Conservation (phyloP, 257 asterid genomes). For the Solanum clarkiae region DNA sequence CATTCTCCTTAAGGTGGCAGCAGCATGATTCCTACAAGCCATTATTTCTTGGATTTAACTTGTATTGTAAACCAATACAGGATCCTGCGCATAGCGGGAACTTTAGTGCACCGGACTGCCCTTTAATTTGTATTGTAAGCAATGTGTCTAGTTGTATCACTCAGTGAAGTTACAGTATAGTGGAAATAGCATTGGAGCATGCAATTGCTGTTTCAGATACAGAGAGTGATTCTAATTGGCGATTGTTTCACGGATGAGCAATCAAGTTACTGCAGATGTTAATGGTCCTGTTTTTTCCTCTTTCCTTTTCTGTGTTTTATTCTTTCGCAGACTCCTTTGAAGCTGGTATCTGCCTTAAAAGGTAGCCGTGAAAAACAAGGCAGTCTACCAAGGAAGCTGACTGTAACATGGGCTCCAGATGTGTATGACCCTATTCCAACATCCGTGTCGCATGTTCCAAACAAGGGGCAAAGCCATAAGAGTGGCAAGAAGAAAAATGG, state of each 20-base stretch:
- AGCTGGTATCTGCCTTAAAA: slow-evolving; percentile 39
- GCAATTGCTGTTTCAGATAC: neutral
- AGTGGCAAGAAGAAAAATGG: slow-evolving; percentile 44
- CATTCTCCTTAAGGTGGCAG: neutral
- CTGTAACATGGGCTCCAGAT: slow-evolving; percentile 49
- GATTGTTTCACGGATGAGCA: neutral
- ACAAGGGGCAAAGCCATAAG: slow-evolving; percentile 32
- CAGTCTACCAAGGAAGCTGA: slow-evolving; percentile 12
- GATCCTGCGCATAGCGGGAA: too few species aligned
- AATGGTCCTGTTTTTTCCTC: neutral
- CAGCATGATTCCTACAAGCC: neutral
- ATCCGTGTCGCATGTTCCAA: slow-evolving; percentile 61
- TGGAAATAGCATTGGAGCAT: neutral
- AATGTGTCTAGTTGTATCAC: neutral
- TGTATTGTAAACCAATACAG: neutral
- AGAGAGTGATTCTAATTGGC: neutral
- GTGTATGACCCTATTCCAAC: slow-evolving; percentile 50
- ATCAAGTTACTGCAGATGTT: neutral
- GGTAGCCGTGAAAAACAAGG: slow-evolving; percentile 41
- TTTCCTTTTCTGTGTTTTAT: neutral
- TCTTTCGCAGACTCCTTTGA: slow-evolving; percentile 17
- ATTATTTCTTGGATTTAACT: neutral
- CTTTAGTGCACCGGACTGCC: too few species aligned
- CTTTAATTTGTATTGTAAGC: neutral
- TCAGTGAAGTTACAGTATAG: neutral